These are phyloP conservation scores for Pilatotrama ljubarskyi DNA, from an alignment of 768 basidiomycete genomes.

Conservation along the genomic window DNA sequence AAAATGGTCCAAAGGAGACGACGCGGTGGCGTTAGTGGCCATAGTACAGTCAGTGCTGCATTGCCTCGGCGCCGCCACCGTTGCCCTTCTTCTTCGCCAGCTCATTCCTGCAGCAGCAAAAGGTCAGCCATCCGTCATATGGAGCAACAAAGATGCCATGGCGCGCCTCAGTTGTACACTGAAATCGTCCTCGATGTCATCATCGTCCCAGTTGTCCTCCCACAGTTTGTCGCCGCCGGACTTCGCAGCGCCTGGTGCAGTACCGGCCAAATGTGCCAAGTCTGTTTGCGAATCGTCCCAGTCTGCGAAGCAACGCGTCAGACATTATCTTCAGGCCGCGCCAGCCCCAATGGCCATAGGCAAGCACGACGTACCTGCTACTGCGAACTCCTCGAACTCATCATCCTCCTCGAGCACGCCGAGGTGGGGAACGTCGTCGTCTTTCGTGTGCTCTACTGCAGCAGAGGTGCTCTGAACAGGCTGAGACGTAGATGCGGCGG, in stretches of 20 bases:
- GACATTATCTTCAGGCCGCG: no score
- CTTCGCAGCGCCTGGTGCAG: constrained; percentile 71
- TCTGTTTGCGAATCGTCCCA: constrained; percentile 89
- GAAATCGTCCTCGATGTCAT: constrained; percentile 98
- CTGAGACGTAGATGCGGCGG: constrained; percentile 32
- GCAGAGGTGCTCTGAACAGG: constrained; percentile 25
- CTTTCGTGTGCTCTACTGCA: constrained; percentile 27
- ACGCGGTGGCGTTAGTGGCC: background rate
- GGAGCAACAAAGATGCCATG: background rate
- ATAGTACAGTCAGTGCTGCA: constrained; percentile 28
- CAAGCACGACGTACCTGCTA: constrained; percentile 58
- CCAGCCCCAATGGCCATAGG: no score
- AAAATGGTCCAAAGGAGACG: background rate
- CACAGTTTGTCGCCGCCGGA: constrained; percentile 89
- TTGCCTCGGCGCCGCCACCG: constrained; percentile 27
- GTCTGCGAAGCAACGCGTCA: constrained; percentile 46
- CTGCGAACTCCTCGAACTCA: constrained; percentile 92
- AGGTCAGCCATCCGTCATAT: background rate
- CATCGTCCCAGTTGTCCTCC: constrained; percentile 99
- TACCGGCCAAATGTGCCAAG: constrained; percentile 72
- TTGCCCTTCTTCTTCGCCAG: constrained; percentile 31
- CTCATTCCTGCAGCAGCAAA: constrained; percentile 19
- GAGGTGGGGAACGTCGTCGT: constrained; percentile 61
- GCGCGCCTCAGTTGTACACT: constrained; percentile 90
- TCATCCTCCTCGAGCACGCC: constrained; percentile 97